Evolutionary conservation across 352 stramenopile genomes (phyloP), one percentile per base, ranked within the genome.

Genomic region (Globisporangium okanoganense): DNA sequence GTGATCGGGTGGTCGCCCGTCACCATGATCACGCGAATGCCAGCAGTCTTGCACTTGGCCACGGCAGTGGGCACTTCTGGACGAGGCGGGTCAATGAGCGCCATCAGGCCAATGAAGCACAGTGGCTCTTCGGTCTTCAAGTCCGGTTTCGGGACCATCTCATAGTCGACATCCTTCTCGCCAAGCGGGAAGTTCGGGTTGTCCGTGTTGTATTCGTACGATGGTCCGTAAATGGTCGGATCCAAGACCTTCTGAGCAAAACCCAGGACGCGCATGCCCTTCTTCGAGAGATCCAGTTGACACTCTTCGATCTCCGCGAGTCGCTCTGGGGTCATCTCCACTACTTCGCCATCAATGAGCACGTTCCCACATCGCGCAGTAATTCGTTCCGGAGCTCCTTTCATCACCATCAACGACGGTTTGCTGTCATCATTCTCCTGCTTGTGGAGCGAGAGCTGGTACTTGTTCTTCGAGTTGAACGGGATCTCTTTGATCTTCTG

Each of bases 71-170:
- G 81, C 3, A 98, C 93, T 59, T 93, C 83, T 5, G 78, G 60
- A 62, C 96, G 95, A 31, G 96, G 96, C 12, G 96, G 96, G 67
- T 99, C 97, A 62, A 98, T 98, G 27, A 99, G 81, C 8, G 94
- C 94, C 76, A 98, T 98, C 60, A 99, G 75, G 49, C 95, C 96
- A 66, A 98, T 91, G 52, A 98, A 98, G 29, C 88, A 95, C 54
- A 85, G 63, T 3, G 66, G 77, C 58, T 88, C 81, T 76, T 82
- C 88, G 61, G 76, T 93, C 66, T 90, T 96, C 71, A 67, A 74
- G 66, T 76, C 65, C 36, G 69, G 77, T 56, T 67, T 89, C 40
- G 72, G 89, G 24, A 75, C 82, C 5, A 66, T 48, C 2, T 88
- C 76, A 45, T 91, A 90, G 61, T 92, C 85, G 10, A 90, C 87